Base-by-base conservation (phyloP, 2,329 filamentous ascomycete species). In the Sclerotinia nivalis region DNA sequence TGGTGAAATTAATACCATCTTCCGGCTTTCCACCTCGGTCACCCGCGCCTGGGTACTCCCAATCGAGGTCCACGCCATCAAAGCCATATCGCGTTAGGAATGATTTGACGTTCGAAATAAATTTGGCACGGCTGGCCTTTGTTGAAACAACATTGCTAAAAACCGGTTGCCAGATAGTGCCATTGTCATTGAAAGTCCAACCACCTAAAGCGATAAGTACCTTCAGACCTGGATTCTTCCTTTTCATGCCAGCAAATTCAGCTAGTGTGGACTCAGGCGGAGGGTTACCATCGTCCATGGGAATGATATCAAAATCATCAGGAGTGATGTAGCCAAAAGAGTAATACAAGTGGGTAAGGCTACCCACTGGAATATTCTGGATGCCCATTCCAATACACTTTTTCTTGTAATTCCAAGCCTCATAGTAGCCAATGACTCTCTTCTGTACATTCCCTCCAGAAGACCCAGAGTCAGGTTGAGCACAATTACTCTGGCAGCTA, bases 241-340 rank as follows among this genome's bases (percentile, higher is more conserved):
- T 3, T 37, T 71, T 72, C 3, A 74, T 52, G 6, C 58, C 68
- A 10, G 73, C 73, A 22, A 76, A 73, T 31, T 69, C 37, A 4
- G 28, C 69, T 28, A 7, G 40, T 31, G 28, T 72, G 72, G 4
- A 72, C 28, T 1, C 43, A 62, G 6, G n/a, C 34, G 1, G 45
- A 15, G 37, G 40, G 4, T 43, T 15, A 43, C 40, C 40, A 12
- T 25, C 49, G 20, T 50, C 73, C 73, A 78, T 78, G 0, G 80
- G 75, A 0, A 69, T 66, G 3, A 77, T 70, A 0, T 72, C 68
- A 60, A 75, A 82, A 1, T 77, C 78, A 0, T 59, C 65, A 0
- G 82, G 79, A 56, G 83, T 77, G 64, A 84, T 79, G 34, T 78
- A 79, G 1, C 79, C 80, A 68, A 84, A 84, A 0, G 82, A 80